Evolutionary conservation across 306 rosid genomes (phyloP), one percentile per base, ranked within the genome.

Genomic region (Purshia tridentata): DNA sequence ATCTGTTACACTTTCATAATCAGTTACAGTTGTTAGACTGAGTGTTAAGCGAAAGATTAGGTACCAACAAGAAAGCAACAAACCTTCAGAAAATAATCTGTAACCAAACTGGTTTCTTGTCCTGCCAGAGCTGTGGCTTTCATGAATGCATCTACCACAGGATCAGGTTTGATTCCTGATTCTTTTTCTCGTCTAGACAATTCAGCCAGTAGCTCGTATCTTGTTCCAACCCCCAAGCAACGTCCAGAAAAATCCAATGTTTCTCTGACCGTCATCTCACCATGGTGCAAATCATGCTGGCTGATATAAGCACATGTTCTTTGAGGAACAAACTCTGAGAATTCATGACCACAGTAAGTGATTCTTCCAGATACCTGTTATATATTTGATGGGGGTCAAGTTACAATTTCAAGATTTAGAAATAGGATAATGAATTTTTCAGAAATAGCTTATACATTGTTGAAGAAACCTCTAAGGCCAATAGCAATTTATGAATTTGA

Each of bases 71-170:
- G 67, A 83, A 13, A 6, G n/a, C 61, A 75, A 23, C 80, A 52
- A 76, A 90, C 96, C 96, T 90, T 90, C 54, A 90, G 93, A 78
- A 86, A 73, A 80, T 90, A 90, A 65, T 90, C 96, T 23, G 97
- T 86, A 20, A 85, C 72, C 35, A 88, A 83, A 83, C 85, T 88
- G 70, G 90, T 77, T 81, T 84, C 84, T 63, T 87, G 94, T 72
- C 93, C 93, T 55, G 77, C 81, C 79, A 85, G 41, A 10, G 93
- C 78, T 3, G 89, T 86, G 76, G 91, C 96, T 85, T 90, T 90
- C 96, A 88, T 88, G 88, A 90, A 90, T n/a, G 93, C 90, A 77
- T 91, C 97, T 8, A 88, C 85, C 75, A 85, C 97, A 2, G 90
- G 85, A 76, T 91, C 94, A 11, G 97, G 97, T 76, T 84, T 86